Evolutionary conservation across 306 rosid genomes (phyloP).

Genomic region (Astragalus membranaceus): DNA sequence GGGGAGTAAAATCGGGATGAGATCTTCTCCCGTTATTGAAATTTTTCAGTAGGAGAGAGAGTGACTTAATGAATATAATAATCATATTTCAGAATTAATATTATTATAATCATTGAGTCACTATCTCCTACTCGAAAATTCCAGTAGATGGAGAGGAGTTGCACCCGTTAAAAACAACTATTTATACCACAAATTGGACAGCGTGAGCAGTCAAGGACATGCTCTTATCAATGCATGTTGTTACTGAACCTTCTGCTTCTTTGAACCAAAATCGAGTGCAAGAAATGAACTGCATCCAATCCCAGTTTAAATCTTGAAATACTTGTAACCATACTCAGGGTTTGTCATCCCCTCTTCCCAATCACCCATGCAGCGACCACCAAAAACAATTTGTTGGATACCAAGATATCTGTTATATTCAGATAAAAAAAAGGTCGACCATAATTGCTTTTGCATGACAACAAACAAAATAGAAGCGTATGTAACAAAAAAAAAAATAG

Average conservation of each 20-base stretch:
- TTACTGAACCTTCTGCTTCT: neutral
- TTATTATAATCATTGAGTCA: too few species aligned
- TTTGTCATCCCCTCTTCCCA: constrained; percentile 95
- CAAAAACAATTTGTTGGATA: constrained; percentile 79
- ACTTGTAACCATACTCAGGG: constrained; percentile 76
- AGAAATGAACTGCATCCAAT: neutral
- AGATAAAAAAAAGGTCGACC: neutral
- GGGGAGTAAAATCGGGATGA: too few species aligned
- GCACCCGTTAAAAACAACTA: too few species aligned
- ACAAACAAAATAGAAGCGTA: neutral
- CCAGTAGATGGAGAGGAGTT: too few species aligned
- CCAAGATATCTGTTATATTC: constrained; percentile 65
- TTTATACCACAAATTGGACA: too few species aligned
- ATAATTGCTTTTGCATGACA: constrained; percentile 11
- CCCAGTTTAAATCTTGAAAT: constrained; percentile 56
- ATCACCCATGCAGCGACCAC: constrained; percentile 78
- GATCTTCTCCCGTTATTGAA: too few species aligned
- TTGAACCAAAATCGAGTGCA: neutral
- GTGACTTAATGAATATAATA: too few species aligned
- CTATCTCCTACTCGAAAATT: too few species aligned
- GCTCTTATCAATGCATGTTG: neutral
- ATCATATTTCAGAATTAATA: too few species aligned
- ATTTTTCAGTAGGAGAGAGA: too few species aligned
- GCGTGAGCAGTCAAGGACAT: neutral
- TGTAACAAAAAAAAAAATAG: neutral